Evolutionary conservation across 106 monocot genomes (phyloP).

Genomic region (Triglochin maritima): DNA sequence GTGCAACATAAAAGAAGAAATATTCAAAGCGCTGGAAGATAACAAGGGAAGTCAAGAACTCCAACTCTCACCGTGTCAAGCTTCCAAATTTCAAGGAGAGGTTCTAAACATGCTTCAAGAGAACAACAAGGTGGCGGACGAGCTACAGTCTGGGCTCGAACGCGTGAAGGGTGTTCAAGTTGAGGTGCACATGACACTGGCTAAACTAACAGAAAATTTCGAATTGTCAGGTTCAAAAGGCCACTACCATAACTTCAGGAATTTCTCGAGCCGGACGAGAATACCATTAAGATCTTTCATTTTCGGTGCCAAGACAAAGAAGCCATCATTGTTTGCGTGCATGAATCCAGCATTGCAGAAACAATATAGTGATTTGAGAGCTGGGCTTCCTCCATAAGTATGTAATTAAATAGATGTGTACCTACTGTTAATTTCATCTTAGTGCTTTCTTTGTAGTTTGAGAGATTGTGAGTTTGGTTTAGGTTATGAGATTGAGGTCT

Average conservation of each 20-base stretch:
- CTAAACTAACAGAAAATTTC: constrained; percentile 24
- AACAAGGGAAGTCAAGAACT: constrained; percentile 17
- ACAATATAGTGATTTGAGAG: constrained; percentile 36
- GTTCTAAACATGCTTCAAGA: constrained; percentile 66
- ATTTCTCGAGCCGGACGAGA: constrained; percentile 24
- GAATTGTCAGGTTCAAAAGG: constrained; percentile 20
- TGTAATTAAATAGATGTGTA: background rate
- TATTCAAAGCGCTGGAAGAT: constrained; percentile 26
- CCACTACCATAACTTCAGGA: constrained; percentile 17
- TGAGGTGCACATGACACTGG: constrained; percentile 39
- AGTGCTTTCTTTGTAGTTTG: too few species aligned
- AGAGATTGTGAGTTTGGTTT: too few species aligned
- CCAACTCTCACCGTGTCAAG: constrained; percentile 52
- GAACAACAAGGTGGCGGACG: constrained; percentile 63
- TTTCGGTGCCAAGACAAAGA: constrained; percentile 58
- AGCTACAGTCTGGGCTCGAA: constrained; percentile 43
- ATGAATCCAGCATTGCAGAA: constrained; percentile 59
- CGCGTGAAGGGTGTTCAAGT: constrained; percentile 34
- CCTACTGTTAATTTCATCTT: too few species aligned
- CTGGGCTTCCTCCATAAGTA: constrained; percentile 6
- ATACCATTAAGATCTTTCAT: constrained; percentile 57
- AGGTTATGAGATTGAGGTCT: too few species aligned
- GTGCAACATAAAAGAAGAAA: constrained; percentile 50
- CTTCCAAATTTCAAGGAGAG: constrained; percentile 73
- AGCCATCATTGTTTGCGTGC: constrained; percentile 51